Evolutionary conservation across 352 stramenopile genomes (phyloP), one percentile per base, ranked within the genome.

Genomic region (Blastocystis sp.): DNA sequence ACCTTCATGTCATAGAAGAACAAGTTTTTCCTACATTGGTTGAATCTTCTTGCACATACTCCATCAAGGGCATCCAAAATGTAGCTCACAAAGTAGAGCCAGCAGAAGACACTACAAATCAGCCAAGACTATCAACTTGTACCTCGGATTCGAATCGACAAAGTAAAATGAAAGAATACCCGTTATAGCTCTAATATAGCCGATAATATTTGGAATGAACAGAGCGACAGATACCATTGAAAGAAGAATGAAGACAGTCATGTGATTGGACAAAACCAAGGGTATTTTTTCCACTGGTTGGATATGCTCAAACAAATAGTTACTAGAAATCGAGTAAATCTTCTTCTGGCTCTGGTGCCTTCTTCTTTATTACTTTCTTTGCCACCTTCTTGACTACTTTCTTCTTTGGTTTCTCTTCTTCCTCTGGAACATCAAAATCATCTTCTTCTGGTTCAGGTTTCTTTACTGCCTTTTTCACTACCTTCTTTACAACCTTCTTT

Each of bases 81-180:
- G 42, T 89, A 89, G 57, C 78, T 89, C 17, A 89, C 48, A 64
- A 89, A 89, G 40, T 89, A 89, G 22, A 89, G 54, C 13, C 48
- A 27, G n/a, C 54, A 77, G 33, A 75, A 89, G 7, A 66, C 15
- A 84, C 73, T 84, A 68, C 17, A 35, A 5, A 69, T 68, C 15
- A 68, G 5, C 27, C 64, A 6, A 22, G 7, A n/a, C 24, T 51
- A 51, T 13, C 30, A n/a, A 42, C 27, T 17, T 17, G 4, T 17
- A 89, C 66, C 15, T 59, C 5, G 78, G 78, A 89, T 89, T 75
- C 13, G 78, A 59, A 48, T 76, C 66, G 9, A 58, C 66, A 64
- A 79, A 89, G 44, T 76, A 78, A 66, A 89, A 89, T 9, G 53
- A n/a, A 79, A 30, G 17, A 78, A 89, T 78, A 33, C 78, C 78